A percentile compares a stretch with the other conserved stretches of the same genome.
Conservation (phyloP, 345 rosid genomes). For the Cardamine resedifolia region DNA sequence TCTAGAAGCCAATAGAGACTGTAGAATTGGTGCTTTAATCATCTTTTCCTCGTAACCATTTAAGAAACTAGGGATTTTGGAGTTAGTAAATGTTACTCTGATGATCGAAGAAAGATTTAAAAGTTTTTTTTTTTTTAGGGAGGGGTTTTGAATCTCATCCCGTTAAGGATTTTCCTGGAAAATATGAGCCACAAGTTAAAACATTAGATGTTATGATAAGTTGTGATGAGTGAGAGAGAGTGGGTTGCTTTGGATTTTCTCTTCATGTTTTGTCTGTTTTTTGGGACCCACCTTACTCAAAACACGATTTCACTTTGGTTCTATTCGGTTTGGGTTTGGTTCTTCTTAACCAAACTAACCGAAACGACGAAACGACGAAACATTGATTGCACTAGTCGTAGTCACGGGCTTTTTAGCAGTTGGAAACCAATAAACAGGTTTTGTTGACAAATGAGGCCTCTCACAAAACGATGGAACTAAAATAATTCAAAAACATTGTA, state of each 20-base stretch:
- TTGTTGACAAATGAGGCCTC: neutral
- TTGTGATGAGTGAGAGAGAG: constrained; percentile 15
- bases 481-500: neutral
- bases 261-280: constrained; percentile 18
- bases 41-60: constrained; percentile 26
- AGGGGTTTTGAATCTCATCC: constrained; percentile 27
- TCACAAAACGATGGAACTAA: neutral
- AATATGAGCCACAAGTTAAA: constrained; percentile 27
- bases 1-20: constrained; percentile 29
- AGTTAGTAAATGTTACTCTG: neutral
- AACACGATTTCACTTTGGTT: neutral
- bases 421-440: neutral
- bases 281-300: constrained; percentile 29
- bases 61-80: neutral
- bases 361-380: neutral
- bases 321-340: constrained; percentile 22
- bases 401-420: neutral
- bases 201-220: constrained; percentile 20
- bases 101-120: neutral
- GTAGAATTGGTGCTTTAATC: constrained; percentile 31
- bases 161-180: constrained; percentile 19
- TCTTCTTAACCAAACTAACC: constrained; percentile 12
- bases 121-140: neutral
- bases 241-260: constrained; percentile 17
- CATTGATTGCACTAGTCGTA: neutral